Evolutionary conservation across 129 eudicot genomes (phyloP).

Genomic region (Arctium lappa): DNA sequence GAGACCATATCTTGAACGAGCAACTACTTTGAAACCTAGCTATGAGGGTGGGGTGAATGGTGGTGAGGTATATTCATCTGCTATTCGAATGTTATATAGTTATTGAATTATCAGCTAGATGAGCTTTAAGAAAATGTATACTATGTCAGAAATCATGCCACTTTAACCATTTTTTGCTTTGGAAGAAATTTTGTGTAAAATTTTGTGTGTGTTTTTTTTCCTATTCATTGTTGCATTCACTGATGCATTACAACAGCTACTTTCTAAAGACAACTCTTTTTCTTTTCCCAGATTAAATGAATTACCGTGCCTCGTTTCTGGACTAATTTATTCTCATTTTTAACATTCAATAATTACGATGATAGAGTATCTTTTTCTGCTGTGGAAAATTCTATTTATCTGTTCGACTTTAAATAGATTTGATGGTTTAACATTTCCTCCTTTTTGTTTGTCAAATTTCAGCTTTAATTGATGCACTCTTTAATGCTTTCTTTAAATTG

Average conservation of each 20-base stretch:
- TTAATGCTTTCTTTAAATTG: constrained; percentile 4
- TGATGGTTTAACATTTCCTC: background rate
- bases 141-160: background rate
- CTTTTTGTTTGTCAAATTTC: background rate
- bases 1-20: constrained; percentile 90
- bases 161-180: background rate
- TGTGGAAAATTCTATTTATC: background rate
- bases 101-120: background rate
- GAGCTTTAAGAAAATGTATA: background rate
- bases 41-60: constrained; percentile 93
- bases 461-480: background rate
- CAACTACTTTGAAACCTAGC: constrained; percentile 79
- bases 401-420: background rate
- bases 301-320: background rate
- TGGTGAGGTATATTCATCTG: constrained; percentile 70
- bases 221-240: background rate
- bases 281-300: background rate
- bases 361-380: background rate
- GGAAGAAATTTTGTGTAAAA: background rate
- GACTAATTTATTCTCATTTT: constrained; percentile 38
- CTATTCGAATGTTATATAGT: background rate
- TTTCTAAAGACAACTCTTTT: background rate
- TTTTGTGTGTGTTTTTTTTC: background rate
- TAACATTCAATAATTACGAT: background rate
- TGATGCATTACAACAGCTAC: background rate